Evolutionary conservation across 192 early-diverging fungal species (phyloP).

Genomic region (Funneliformis mosseae): DNA sequence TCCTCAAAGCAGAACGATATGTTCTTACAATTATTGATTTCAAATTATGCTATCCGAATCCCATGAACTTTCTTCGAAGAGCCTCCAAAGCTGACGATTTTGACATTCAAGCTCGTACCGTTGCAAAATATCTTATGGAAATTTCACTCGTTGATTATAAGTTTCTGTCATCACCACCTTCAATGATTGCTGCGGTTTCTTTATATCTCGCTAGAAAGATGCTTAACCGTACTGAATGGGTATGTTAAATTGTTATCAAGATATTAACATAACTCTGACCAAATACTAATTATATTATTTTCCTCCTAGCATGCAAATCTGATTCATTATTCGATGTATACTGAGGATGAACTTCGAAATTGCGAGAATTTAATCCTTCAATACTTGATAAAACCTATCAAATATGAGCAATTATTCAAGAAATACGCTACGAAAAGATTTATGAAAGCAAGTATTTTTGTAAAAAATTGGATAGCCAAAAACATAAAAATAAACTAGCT

Average conservation of each 20-base stretch:
- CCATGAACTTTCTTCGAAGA: conserved; percentile 91
- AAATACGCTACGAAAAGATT: conserved; percentile 86
- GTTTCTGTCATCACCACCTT: conserved; percentile 72
- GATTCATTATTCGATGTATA: conserved; percentile 80
- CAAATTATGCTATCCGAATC: conserved; percentile 83
- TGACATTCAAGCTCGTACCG: conserved; percentile 85
- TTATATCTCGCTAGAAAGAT: conserved; percentile 83
- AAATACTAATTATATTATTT: background rate
- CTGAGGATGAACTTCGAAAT: conserved; percentile 64
- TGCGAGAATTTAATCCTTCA: conserved; percentile 71
- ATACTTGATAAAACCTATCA: conserved; percentile 57
- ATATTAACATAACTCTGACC: background rate
- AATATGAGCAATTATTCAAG: conserved; percentile 71
- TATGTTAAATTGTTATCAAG: conserved; percentile 35
- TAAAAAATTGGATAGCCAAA: conserved; percentile 71
- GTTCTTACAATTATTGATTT: conserved; percentile 87
- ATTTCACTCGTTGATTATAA: conserved; percentile 85
- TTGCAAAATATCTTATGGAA: conserved; percentile 98
- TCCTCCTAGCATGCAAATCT: conserved; percentile 61
- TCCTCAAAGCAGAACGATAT: conserved; percentile 90
- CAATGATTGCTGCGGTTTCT: conserved; percentile 74
- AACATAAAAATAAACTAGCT: background rate
- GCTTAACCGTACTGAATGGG: conserved; percentile 77
- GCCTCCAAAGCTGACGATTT: conserved; percentile 88
- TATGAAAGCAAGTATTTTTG: conserved; percentile 81